phyloP scores from a whole-genome alignment of 345 rosid genomes.

The Euclidium syriacum region DNA sequence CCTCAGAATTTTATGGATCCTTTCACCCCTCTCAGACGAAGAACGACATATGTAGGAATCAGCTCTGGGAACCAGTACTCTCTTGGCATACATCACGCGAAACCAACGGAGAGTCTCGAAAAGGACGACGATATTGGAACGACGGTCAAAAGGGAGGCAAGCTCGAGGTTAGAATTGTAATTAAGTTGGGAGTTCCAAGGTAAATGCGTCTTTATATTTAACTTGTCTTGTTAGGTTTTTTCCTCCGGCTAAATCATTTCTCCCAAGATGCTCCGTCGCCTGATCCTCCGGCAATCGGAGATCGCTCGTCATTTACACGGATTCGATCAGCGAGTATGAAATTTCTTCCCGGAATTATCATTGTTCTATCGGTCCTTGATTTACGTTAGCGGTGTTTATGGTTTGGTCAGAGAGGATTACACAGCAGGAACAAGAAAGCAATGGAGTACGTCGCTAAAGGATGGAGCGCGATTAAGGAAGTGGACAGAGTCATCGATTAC shows the following conservation, averaged over 20 bases:
- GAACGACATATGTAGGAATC: constrained; percentile 36
- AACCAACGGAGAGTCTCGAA: not conserved
- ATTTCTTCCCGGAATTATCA: not conserved
- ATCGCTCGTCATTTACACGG: not conserved
- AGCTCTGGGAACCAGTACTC: constrained; percentile 26
- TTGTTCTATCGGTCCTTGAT: not conserved
- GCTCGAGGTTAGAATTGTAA: too few species aligned
- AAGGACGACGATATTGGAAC: too few species aligned
- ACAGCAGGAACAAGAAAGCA: constrained; percentile 78
- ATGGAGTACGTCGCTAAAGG: constrained; percentile 89
- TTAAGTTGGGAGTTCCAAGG: too few species aligned
- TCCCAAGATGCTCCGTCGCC: constrained; percentile 4
- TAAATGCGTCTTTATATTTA: not conserved
- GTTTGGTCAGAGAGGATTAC: constrained; percentile 57
- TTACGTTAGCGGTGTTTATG: constrained; percentile 1
- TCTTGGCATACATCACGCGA: constrained; percentile 39
- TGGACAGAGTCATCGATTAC: constrained; percentile 82
- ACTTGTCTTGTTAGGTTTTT: not conserved
- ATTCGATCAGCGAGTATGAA: constrained; percentile 12
- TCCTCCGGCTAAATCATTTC: not conserved
- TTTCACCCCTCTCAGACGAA: constrained; percentile 16
- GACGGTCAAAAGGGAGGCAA: not conserved
- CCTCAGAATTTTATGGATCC: constrained; percentile 15
- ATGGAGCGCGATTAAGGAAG: constrained; percentile 80
- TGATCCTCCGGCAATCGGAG: constrained; percentile 15